These are phyloP conservation scores for Phytophthora macrochlamydospora DNA, from an alignment of 352 stramenopile genomes.

Conservation along the genomic window DNA sequence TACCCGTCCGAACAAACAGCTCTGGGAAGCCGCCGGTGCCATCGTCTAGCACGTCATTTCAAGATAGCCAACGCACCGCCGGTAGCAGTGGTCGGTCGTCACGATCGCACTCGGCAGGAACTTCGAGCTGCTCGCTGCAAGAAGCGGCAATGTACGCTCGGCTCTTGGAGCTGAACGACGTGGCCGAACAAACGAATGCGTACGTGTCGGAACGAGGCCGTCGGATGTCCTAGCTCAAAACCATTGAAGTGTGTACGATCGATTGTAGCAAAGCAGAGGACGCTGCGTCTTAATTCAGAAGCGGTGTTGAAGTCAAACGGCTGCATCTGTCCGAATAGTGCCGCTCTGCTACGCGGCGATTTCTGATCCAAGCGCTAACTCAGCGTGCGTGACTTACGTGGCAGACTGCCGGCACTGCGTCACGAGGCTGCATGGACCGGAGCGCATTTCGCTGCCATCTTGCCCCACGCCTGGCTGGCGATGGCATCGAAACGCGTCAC, in stretches of 20 bases:
- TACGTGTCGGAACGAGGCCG: slow-evolving; percentile 30
- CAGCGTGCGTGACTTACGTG: not conserved
- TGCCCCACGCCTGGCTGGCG: not conserved
- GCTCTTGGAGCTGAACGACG: slow-evolving; percentile 53
- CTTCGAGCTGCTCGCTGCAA: slow-evolving; percentile 14
- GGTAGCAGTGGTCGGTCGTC: slow-evolving; percentile 16
- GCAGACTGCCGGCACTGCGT: not conserved
- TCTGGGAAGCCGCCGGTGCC: slow-evolving; percentile 21
- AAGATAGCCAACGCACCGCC: slow-evolving; percentile 1
- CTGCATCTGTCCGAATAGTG: too few species aligned
- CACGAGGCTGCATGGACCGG: not conserved
- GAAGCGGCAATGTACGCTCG: slow-evolving; percentile 27
- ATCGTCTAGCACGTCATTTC: slow-evolving; percentile 12
- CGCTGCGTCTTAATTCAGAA: too few species aligned
- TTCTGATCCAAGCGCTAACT: not conserved
- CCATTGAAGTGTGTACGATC: not conserved
- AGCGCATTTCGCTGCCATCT: not conserved
- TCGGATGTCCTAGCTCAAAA: slow-evolving; percentile 18
- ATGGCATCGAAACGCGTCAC: not conserved
- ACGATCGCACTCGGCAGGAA: slow-evolving; percentile 19
- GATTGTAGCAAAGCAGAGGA: not conserved
- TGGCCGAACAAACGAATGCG: slow-evolving; percentile 46
- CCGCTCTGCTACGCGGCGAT: too few species aligned
- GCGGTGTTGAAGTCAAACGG: too few species aligned
- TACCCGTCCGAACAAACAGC: slow-evolving; percentile 12